These are phyloP conservation scores for Ceratocystis cubensis DNA, from an alignment of 2,329 filamentous ascomycete genomes.

Conservation along the genomic window DNA sequence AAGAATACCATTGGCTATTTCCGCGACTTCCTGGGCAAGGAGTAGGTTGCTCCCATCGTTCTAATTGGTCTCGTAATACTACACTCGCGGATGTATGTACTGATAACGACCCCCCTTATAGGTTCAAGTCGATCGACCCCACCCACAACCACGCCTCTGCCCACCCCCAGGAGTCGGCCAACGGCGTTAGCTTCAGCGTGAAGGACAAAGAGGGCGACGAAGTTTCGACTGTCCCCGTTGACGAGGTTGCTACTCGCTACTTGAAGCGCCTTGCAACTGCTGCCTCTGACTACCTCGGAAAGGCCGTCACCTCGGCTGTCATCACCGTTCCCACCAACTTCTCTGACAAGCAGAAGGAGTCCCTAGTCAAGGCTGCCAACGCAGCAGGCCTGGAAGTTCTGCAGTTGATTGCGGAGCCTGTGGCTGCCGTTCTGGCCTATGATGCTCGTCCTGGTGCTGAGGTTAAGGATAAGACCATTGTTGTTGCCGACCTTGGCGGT, in stretches of 20 bases:
- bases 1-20: conserved; percentile 92
- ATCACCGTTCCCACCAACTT: conserved; percentile 93
- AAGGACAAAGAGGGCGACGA: conserved; percentile 50
- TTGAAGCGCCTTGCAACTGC: conserved; percentile 68
- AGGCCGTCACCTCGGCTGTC: conserved; percentile 86
- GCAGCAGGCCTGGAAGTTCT: conserved; percentile 77
- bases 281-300: conserved; percentile 84
- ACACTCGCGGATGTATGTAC: not conserved
- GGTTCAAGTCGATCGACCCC: conserved; percentile 85
- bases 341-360: conserved; percentile 70
- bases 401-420: conserved; percentile 83
- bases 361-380: conserved; percentile 63
- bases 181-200: conserved; percentile 67
- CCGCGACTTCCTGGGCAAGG: conserved; percentile 87
- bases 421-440: conserved; percentile 80
- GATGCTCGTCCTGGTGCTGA: conserved; percentile 69
- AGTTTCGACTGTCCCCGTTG: conserved; percentile 56
- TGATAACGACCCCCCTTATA: conserved; percentile 25
- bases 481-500: conserved; percentile 86
- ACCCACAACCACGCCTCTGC: conserved; percentile 88
- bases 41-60: conserved; percentile 42
- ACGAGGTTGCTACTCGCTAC: conserved; percentile 74
- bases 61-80: not conserved
- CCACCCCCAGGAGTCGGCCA: conserved; percentile 65
- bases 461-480: conserved; percentile 71